Conservation (phyloP, 2,329 filamentous ascomycete genomes). For the Chaetomium strumarium region DNA sequence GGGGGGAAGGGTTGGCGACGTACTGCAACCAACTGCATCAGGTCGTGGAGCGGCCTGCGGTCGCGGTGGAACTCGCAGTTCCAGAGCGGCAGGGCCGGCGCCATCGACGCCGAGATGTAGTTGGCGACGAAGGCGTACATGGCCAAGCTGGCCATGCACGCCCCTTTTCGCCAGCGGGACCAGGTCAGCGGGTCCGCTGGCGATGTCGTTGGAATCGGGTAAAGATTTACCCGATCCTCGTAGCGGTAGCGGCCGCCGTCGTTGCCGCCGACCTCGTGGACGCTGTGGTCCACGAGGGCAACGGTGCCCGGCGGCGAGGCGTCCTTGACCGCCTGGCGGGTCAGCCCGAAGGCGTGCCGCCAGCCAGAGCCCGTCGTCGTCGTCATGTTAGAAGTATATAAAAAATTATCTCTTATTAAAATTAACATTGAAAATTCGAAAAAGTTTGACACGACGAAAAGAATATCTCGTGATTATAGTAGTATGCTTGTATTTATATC, state of each 20-base stretch:
- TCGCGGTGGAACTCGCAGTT: conserved; percentile 27
- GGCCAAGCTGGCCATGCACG: conserved; percentile 26
- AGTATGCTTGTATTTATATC: no score
- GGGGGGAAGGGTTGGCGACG: no score
- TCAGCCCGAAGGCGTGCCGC: no score
- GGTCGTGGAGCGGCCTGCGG: conserved; percentile 21
- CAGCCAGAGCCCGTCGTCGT: no score
- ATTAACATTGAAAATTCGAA: no score
- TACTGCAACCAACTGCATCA: conserved; percentile 31
- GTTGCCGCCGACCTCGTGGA: conserved; percentile 3
- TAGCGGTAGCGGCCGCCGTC: conserved; percentile 8
- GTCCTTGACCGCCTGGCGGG: no score
- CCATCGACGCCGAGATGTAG: conserved; percentile 29
- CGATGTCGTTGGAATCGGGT: conserved; percentile 27
- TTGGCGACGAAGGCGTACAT: conserved; percentile 33
- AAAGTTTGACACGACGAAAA: no score
- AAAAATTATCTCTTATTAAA: no score
- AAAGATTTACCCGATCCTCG: conserved; percentile 18
- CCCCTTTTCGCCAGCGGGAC: conserved; percentile 29
- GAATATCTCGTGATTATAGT: no score
- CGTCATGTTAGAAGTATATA: no score
- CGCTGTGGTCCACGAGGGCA: conserved; percentile 9
- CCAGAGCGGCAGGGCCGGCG: conserved; percentile 32
- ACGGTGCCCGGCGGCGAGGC: neutral
- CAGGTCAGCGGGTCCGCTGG: conserved; percentile 35